A percentile compares a stretch with the other conserved stretches of the same genome.
Conservation (phyloP, 257 asterid genomes). For the Solanum rostratum region DNA sequence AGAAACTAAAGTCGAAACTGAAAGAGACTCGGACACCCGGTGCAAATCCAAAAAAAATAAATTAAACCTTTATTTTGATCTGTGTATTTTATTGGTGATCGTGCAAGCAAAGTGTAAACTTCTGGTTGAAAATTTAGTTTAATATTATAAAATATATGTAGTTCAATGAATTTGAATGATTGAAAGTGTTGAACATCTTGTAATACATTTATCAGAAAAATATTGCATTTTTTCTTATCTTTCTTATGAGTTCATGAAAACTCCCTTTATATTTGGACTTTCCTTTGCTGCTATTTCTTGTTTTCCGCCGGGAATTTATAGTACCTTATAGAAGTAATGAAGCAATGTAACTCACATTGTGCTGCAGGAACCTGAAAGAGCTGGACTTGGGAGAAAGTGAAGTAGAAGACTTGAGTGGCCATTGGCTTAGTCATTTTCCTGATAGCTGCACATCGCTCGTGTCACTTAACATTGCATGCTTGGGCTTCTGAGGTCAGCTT, state of each 20-base stretch:
- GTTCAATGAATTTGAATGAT: not conserved
- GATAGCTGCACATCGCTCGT: not conserved
- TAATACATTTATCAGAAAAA: not conserved
- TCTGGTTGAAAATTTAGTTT: not conserved
- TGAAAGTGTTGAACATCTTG: not conserved
- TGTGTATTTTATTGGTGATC: not conserved
- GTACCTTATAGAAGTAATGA: not conserved
- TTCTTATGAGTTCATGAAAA: not conserved
- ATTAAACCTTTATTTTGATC: not conserved
- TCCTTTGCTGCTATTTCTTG: not conserved
- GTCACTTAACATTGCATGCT: not conserved
- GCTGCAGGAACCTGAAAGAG: not conserved
- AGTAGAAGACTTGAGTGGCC: not conserved
- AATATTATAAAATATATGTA: not conserved
- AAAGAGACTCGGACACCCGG: no score
- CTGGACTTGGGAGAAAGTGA: not conserved
- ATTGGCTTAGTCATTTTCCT: not conserved
- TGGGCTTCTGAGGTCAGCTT: not conserved
- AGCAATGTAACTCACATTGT: not conserved
- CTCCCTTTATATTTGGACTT: not conserved
- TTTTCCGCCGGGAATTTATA: not conserved
- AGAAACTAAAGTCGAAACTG: not conserved
- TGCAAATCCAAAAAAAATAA: no score
- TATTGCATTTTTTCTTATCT: not conserved
- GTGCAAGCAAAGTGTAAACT: not conserved